Base-by-base conservation (phyloP, 495 filamentous ascomycete genomes). In the Podospora pseudopauciseta region DNA sequence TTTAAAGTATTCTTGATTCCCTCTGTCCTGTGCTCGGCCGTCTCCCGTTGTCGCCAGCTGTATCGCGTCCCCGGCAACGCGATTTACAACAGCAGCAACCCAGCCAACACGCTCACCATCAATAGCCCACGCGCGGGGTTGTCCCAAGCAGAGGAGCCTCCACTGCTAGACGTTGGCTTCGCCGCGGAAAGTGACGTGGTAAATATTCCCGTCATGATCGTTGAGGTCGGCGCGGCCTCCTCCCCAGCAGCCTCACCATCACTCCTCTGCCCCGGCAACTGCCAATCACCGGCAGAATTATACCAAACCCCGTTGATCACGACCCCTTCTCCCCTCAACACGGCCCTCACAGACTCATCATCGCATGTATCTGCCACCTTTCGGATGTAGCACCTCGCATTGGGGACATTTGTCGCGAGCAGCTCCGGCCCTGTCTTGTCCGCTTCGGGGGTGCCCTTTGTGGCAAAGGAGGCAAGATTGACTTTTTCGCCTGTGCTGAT, bases 401-500 rank as follows among this genome's bases (percentile, higher is more conserved):
- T 59, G 56, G 56, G 56, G 16, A 49, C 39, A 16, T 49, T 49
- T 11, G 39, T 49, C 39, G 39, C 39, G 11, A 49, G 39, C 9
- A 49, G 39, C 2, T 6, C 39, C 39, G 39, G 39, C 6, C 39
- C 39, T 3, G 39, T 49, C 15, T 49, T 27, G 56, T 20, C 20
- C 7, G 56, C 19, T 27, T 9, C 9, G 26, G 19, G 19, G 20
- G 19, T 27, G 5, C 89, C 89, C 9, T 77, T 80, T 6, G 84
- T 88, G 67, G 78, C 79, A 74, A 86, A 90, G 26, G 68, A 73
- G 11, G 77, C 74, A 5, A 13, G 7, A 13, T 88, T 75, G 53
- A 86, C 74, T 13, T 68, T 49, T 20, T 79, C 76, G 15, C 90
- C 90, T 2, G 87, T 90, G 11, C 87, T 87, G 19, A 92, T 77